These are phyloP conservation scores for Polychaeton citri DNA, from an alignment of 2,329 filamentous ascomycete species.

Conservation along the genomic window DNA sequence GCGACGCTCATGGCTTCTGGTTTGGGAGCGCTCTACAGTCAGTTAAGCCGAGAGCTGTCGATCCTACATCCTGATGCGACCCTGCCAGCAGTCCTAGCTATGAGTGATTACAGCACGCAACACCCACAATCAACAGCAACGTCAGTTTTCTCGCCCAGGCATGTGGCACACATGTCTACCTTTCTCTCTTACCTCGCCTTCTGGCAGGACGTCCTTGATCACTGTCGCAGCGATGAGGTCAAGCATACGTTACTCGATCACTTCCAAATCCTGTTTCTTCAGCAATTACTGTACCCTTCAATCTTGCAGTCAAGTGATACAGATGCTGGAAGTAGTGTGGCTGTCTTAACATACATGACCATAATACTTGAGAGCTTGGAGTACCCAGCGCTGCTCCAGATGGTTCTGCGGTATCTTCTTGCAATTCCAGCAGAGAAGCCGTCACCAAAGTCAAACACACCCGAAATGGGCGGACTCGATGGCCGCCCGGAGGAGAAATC, in stretches of 20 bases:
- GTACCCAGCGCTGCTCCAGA: conserved; percentile 85
- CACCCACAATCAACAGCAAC: conserved; percentile 57
- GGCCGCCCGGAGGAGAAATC: conserved; percentile 1
- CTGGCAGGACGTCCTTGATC: conserved; percentile 96
- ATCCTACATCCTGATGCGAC: conserved; percentile 63
- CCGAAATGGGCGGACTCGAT: not conserved
- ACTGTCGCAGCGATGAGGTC: conserved; percentile 83
- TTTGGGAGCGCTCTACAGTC: conserved; percentile 63
- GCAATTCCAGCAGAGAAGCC: conserved; percentile 52
- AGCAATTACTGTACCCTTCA: conserved; percentile 92
- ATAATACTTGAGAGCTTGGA: conserved; percentile 84
- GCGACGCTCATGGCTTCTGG: conserved; percentile 96
- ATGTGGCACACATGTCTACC: conserved; percentile 76
- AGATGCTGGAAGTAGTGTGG: conserved; percentile 90
- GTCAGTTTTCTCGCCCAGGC: conserved; percentile 59
- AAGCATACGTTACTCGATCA: conserved; percentile 89
- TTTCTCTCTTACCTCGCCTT: conserved; percentile 92
- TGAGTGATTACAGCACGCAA: conserved; percentile 78
- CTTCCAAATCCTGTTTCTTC: conserved; percentile 90
- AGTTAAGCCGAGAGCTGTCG: conserved; percentile 63
- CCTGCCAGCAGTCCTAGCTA: conserved; percentile 67
- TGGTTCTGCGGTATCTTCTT: conserved; percentile 84
- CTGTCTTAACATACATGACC: conserved; percentile 83
- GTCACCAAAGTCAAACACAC: too few species aligned
- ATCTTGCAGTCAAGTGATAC: conserved; percentile 92